phyloP scores from a whole-genome alignment of 805 yeast species.

The Saccharomycopsis fibuligera region DNA sequence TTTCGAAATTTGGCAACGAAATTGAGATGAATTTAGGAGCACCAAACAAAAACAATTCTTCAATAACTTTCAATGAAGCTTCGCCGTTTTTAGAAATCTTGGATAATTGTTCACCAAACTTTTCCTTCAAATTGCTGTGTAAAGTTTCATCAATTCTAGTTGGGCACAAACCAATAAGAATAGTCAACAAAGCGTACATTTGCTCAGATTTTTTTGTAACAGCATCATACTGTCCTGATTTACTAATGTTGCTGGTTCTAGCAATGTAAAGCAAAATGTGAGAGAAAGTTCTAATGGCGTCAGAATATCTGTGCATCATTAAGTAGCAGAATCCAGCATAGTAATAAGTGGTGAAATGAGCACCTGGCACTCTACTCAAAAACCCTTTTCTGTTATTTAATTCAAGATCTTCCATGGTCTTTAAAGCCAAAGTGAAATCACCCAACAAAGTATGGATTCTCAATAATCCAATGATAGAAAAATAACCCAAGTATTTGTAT shows the following conservation, averaged over 20 bases:
- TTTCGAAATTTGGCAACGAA: slow-evolving; percentile 30
- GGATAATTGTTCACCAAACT: slow-evolving; percentile 39
- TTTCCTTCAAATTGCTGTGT: slow-evolving; percentile 39
- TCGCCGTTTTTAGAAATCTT: slow-evolving; percentile 39
- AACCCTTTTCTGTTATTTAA: slow-evolving; percentile 38
- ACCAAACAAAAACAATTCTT: slow-evolving; percentile 41
- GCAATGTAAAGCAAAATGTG: slow-evolving; percentile 41
- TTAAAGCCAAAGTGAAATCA: slow-evolving; percentile 42
- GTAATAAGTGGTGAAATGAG: slow-evolving; percentile 45
- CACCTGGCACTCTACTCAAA: slow-evolving; percentile 41
- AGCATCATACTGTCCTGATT: slow-evolving; percentile 39
- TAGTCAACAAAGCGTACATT: slow-evolving; percentile 44
- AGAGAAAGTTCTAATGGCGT: slow-evolving; percentile 42
- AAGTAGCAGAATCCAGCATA: slow-evolving; percentile 46
- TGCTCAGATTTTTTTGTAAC: slow-evolving; percentile 44
- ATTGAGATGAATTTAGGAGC: slow-evolving; percentile 44
- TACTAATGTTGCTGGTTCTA: slow-evolving; percentile 38
- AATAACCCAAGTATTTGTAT: slow-evolving; percentile 42
- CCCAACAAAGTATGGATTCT: slow-evolving; percentile 45
- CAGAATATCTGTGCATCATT: slow-evolving; percentile 44
- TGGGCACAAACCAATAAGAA: slow-evolving; percentile 40
- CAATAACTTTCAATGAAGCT: slow-evolving; percentile 35
- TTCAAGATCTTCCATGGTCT: slow-evolving; percentile 42
- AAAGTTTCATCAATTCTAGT: slow-evolving; percentile 41
- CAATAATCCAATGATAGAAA: slow-evolving; percentile 41